Evolutionary conservation across 306 rosid genomes (phyloP).

Genomic region (Benincasa hispida): DNA sequence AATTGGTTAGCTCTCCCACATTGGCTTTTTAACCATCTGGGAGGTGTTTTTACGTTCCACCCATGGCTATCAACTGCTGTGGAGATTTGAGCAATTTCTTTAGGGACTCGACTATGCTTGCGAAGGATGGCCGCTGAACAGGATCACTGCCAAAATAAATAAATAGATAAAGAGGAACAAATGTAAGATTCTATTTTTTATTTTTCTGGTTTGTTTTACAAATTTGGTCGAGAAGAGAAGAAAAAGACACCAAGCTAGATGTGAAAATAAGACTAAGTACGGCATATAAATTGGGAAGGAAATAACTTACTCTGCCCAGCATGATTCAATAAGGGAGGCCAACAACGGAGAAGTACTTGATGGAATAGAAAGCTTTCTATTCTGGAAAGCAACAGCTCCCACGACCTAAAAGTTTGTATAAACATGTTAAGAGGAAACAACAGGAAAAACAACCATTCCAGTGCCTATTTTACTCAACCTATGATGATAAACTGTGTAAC

Average conservation of each 20-base stretch:
- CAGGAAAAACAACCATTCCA: background rate
- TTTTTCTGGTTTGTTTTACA: background rate
- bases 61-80: constrained; percentile 46
- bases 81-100: constrained; percentile 87
- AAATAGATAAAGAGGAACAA: too few relatives aligned
- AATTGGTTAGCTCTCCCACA: constrained; percentile 16
- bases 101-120: constrained; percentile 54
- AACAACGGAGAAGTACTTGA: constrained; percentile 52
- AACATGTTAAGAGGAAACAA: background rate
- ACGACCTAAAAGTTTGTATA: constrained; percentile 53
- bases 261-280: background rate
- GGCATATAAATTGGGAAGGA: background rate
- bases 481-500: background rate
- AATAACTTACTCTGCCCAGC: constrained; percentile 88
- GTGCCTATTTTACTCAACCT: background rate
- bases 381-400: constrained; percentile 97
- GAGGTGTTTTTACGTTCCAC: constrained; percentile 15
- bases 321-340: constrained; percentile 81
- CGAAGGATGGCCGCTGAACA: constrained; percentile 54
- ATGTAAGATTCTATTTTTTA: background rate
- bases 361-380: constrained; percentile 71
- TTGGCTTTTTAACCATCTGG: constrained; percentile 11
- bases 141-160: constrained; percentile 48
- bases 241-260: background rate
- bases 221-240: background rate